These are phyloP conservation scores for Fusarium lateritium DNA, from an alignment of 2,329 filamentous ascomycete species.

Conservation along the genomic window DNA sequence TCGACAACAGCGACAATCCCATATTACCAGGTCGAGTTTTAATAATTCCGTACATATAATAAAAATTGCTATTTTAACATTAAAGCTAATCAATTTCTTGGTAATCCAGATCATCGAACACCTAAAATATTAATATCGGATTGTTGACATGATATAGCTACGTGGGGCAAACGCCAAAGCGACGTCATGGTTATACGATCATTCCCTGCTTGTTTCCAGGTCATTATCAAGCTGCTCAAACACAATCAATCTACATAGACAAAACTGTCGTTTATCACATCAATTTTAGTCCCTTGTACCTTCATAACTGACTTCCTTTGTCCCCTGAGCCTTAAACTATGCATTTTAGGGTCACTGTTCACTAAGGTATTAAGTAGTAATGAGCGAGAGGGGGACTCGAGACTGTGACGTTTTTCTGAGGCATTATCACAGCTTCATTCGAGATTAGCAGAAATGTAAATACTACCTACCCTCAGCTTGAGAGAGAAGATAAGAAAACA, in stretches of 20 bases:
- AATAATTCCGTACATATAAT: conserved; percentile 3
- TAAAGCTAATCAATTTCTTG: not conserved
- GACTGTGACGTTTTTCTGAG: too few relatives aligned
- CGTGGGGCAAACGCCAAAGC: conserved; percentile 7
- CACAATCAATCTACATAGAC: not conserved
- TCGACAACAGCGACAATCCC: conserved; percentile 10
- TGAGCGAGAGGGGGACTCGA: too few relatives aligned
- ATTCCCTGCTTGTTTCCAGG: conserved; percentile 27
- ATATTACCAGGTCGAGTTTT: conserved; percentile 7
- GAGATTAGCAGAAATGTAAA: too few relatives aligned
- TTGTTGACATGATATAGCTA: too few relatives aligned
- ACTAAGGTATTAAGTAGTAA: too few relatives aligned
- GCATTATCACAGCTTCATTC: too few relatives aligned
- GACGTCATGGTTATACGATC: conserved; percentile 38
- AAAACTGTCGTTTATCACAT: not conserved
- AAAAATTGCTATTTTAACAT: not conserved
- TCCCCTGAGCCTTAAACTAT: too few relatives aligned
- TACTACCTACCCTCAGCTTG: too few relatives aligned
- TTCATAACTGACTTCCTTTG: not conserved
- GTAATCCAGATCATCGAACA: too few relatives aligned
- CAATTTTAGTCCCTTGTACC: not conserved
- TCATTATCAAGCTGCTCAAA: conserved; percentile 11
- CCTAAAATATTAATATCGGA: too few relatives aligned
- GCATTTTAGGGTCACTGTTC: too few relatives aligned
- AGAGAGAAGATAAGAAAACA: too few relatives aligned